phyloP scores from a whole-genome alignment of 225 moss, liverwort and hornwort genomes.

The Pseudisothecium myosuroides region DNA sequence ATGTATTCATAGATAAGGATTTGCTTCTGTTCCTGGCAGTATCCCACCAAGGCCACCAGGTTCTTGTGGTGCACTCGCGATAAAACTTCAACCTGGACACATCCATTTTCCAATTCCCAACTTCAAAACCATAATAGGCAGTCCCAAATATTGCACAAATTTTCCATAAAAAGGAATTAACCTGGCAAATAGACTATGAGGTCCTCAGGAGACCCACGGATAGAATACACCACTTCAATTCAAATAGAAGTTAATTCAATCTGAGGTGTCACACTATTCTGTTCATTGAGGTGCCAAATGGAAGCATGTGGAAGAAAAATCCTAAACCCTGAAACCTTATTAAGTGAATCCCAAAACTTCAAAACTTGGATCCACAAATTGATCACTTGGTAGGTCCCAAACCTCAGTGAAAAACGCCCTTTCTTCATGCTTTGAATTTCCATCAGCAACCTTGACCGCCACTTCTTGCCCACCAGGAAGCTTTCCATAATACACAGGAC shows the following conservation, averaged over 20 bases:
- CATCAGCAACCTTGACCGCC: conserved; percentile 24
- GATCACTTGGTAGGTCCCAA: background rate
- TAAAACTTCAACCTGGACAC: conserved; percentile 28
- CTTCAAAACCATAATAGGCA: background rate
- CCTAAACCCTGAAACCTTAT: no score
- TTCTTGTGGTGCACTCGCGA: conserved; percentile 53
- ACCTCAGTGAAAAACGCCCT: conserved; percentile 42
- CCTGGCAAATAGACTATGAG: background rate
- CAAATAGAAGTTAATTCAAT: no score
- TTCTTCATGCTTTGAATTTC: background rate
- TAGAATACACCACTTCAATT: background rate
- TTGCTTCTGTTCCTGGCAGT: conserved; percentile 39
- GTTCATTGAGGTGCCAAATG: background rate
- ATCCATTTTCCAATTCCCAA: background rate
- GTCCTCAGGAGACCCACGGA: background rate
- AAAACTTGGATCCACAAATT: background rate
- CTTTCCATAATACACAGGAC: conserved; percentile 4
- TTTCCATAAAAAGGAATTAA: background rate
- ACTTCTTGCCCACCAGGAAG: conserved; percentile 21
- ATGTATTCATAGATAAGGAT: conserved; percentile 45
- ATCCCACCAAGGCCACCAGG: conserved; percentile 44
- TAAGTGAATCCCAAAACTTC: no score
- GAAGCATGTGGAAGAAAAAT: no score
- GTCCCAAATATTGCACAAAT: no score
- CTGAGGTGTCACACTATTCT: background rate